phyloP scores from a whole-genome alignment of 139 green algal species.

The Picocystis salinarum region DNA sequence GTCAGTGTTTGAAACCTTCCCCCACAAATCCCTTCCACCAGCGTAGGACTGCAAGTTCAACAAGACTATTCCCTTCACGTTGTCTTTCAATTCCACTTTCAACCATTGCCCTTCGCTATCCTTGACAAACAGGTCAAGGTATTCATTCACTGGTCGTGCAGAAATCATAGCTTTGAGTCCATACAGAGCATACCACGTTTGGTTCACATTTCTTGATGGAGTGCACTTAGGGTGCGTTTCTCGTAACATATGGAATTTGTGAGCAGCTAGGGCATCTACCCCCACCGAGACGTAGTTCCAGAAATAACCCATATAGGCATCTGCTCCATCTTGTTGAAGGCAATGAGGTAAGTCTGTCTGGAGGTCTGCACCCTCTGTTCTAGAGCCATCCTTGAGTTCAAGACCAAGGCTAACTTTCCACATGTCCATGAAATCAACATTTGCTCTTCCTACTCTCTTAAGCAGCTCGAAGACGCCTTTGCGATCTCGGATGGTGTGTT shows the following conservation, averaged over 20 bases:
- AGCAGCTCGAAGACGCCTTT: too few species aligned
- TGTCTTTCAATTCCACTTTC: conserved; percentile 22
- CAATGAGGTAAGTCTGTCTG: too few species aligned
- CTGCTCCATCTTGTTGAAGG: conserved; percentile 45
- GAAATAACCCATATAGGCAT: conserved; percentile 28
- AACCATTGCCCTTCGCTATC: conserved; percentile 17
- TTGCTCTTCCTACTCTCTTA: too few species aligned
- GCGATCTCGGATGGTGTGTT: conserved; percentile 28
- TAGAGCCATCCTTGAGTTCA: too few species aligned
- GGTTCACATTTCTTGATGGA: conserved; percentile 30
- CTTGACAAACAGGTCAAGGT: conserved; percentile 31
- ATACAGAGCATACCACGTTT: conserved; percentile 33
- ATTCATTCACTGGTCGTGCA: conserved; percentile 15
- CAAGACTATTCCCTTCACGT: conserved; percentile 45
- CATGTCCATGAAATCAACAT: too few species aligned
- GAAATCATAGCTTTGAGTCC: conserved; percentile 19
- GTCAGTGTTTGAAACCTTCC: conserved; percentile 15
- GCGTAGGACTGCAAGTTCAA: conserved; percentile 62
- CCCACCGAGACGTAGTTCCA: conserved; percentile 70
- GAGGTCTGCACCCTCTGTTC: too few species aligned
- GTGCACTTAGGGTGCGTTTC: conserved; percentile 32
- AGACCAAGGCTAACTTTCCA: too few species aligned
- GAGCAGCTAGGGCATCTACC: conserved; percentile 52
- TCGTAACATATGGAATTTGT: conserved; percentile 56
- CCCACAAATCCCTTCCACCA: conserved; percentile 61